These are phyloP conservation scores for Botrytis byssoidea DNA, from an alignment of 2,329 filamentous ascomycete genomes.

Conservation along the genomic window DNA sequence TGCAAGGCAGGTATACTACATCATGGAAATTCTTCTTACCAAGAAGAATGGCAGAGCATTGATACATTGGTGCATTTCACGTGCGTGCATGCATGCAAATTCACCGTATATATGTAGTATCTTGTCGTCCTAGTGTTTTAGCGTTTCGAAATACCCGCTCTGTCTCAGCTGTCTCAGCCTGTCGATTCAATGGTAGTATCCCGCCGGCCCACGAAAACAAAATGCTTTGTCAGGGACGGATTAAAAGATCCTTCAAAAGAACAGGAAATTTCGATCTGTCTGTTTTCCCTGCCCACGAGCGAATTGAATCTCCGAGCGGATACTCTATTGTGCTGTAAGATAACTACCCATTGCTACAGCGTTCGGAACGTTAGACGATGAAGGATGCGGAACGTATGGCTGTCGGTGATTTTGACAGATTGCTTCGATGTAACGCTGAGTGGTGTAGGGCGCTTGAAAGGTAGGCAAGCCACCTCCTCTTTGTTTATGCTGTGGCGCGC, in stretches of 20 bases:
- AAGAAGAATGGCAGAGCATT: neutral
- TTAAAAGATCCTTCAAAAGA: neutral
- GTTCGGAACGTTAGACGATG: neutral
- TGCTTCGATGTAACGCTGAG: neutral
- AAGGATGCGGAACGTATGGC: neutral
- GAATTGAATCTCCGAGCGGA: neutral
- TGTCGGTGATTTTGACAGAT: neutral
- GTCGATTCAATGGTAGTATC: neutral
- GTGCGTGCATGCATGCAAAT: neutral
- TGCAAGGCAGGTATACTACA: neutral
- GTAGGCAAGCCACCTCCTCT: slow-evolving; percentile 3
- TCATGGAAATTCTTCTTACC: neutral
- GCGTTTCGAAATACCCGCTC: neutral
- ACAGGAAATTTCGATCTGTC: neutral
- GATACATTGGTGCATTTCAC: neutral
- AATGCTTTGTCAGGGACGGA: neutral
- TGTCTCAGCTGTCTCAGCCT: neutral
- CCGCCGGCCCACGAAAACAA: neutral
- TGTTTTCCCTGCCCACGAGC: neutral
- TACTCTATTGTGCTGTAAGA: neutral
- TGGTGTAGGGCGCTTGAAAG: neutral
- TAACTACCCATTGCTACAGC: neutral
- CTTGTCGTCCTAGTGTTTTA: neutral
- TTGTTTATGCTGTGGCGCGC: neutral
- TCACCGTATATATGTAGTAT: slow-evolving; percentile 9